Conservation (phyloP, 169 alveolate species). For the Amoebophrya sp. region DNA sequence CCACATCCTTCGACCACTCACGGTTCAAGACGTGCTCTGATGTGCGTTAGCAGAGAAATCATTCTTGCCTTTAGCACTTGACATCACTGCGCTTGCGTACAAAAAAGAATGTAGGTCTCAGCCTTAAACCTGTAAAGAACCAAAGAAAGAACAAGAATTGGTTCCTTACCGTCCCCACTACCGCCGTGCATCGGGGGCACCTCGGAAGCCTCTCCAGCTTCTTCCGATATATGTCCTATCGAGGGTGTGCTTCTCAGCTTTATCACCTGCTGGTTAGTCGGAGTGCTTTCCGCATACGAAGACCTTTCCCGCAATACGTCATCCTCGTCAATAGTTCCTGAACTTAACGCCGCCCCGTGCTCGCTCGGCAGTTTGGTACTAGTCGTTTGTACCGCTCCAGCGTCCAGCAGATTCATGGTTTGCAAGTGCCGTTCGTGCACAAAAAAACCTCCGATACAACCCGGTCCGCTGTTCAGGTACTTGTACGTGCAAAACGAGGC, state of each 20-base stretch:
- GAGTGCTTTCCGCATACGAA: neutral
- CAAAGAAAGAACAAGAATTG: neutral
- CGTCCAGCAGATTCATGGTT: neutral
- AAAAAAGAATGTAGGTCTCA: no score
- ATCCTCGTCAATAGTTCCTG: neutral
- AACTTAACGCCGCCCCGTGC: neutral
- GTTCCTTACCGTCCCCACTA: no score
- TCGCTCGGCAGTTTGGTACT: neutral
- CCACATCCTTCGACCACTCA: neutral
- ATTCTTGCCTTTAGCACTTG: no score
- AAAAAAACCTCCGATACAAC: slow-evolving; percentile 22
- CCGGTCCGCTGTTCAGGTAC: slow-evolving; percentile 36
- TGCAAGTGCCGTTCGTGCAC: slow-evolving; percentile 26
- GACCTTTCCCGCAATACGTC: neutral
- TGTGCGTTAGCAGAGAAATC: no score
- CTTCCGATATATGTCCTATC: no score
- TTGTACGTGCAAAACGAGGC: slow-evolving; percentile 27
- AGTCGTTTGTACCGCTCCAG: neutral
- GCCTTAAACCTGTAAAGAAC: no score
- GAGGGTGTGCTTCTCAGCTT: neutral
- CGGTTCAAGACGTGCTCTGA: no score
- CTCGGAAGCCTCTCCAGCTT: no score
- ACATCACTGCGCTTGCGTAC: no score
- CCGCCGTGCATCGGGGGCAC: no score
- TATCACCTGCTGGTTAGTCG: neutral